phyloP scores from a whole-genome alignment of 768 basidiomycete genomes.

The Naematelia aurantialba region DNA sequence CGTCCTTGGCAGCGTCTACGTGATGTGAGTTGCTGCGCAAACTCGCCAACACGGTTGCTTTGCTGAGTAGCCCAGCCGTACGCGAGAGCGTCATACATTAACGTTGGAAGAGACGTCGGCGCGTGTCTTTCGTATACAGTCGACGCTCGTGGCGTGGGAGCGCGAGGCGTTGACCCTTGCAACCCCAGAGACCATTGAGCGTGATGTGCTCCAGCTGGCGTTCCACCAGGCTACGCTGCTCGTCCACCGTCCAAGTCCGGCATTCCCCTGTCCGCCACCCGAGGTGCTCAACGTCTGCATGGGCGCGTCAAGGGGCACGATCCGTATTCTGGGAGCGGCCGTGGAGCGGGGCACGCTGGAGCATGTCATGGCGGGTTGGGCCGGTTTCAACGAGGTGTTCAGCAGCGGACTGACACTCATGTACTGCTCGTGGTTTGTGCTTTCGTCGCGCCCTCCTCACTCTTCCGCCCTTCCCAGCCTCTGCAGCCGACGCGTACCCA shows the following conservation, averaged over 20 bases:
- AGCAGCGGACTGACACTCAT: slow-evolving; percentile 10
- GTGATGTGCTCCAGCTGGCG: slow-evolving; percentile 10
- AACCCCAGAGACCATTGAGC: background rate
- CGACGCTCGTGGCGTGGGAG: slow-evolving; percentile 5
- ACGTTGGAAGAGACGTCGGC: slow-evolving; percentile 7
- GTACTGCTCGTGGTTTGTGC: slow-evolving; percentile 15
- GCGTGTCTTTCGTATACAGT: slow-evolving; percentile 4
- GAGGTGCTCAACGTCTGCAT: slow-evolving; percentile 12
- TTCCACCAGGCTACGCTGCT: slow-evolving; percentile 13
- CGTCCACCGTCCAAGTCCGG: slow-evolving; percentile 12
- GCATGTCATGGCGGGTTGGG: slow-evolving; percentile 9
- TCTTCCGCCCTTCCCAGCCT: background rate
- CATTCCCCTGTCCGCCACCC: slow-evolving; percentile 7
- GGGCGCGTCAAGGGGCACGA: slow-evolving; percentile 9
- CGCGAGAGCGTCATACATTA: slow-evolving; percentile 4
- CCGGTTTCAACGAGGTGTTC: slow-evolving; percentile 4
- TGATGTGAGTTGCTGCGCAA: slow-evolving; percentile 3
- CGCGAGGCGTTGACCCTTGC: background rate
- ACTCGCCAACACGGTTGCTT: background rate
- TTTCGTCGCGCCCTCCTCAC: too few relatives aligned
- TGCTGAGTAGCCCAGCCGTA: slow-evolving; percentile 4
- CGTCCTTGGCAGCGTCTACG: slow-evolving; percentile 8
- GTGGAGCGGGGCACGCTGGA: background rate
- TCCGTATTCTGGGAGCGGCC: background rate
- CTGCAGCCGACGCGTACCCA: background rate